These are phyloP conservation scores for Cryptococcus sp. DNA, from an alignment of 1,284 basidiomycete genomes.

Conservation along the genomic window DNA sequence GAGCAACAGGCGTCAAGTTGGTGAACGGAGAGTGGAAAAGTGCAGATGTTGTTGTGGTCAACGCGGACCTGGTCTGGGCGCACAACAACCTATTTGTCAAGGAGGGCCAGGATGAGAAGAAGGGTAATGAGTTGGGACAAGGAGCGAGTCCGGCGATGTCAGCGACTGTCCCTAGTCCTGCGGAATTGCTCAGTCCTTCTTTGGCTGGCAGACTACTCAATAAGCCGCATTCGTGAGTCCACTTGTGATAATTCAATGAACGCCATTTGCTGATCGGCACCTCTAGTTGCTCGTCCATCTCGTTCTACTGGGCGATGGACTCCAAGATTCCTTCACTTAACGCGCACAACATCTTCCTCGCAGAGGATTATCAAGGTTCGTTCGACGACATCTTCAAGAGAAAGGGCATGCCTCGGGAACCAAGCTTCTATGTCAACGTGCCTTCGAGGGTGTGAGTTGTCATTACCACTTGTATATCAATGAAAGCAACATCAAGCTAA, in stretches of 20 bases:
- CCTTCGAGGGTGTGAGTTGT: constrained; percentile 52
- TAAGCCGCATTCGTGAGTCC: constrained; percentile 45
- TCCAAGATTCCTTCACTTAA: constrained; percentile 53
- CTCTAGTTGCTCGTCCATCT: constrained; percentile 57
- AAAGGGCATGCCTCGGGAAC: constrained; percentile 57
- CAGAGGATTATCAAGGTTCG: constrained; percentile 55
- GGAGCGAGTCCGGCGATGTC: constrained; percentile 4
- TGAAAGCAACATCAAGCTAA: constrained; percentile 56
- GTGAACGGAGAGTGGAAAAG: constrained; percentile 51
- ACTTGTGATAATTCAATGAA: constrained; percentile 34
- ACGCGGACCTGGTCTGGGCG: constrained; percentile 59
- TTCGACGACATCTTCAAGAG: constrained; percentile 60
- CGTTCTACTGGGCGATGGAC: constrained; percentile 60
- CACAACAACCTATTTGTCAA: constrained; percentile 56
- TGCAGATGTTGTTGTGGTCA: constrained; percentile 59
- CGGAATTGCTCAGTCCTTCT: constrained; percentile 26
- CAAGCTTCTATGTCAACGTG: constrained; percentile 60
- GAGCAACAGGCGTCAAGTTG: constrained; percentile 54
- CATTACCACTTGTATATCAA: not conserved
- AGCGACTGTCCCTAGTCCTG: not conserved
- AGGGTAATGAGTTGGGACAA: constrained; percentile 18
- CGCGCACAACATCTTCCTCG: constrained; percentile 58
- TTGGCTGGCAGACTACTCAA: constrained; percentile 34
- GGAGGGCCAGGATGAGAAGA: constrained; percentile 27
- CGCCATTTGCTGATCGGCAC: not conserved